Base-by-base conservation (phyloP, 805 yeast species). In the Myxozyma sirexii region DNA sequence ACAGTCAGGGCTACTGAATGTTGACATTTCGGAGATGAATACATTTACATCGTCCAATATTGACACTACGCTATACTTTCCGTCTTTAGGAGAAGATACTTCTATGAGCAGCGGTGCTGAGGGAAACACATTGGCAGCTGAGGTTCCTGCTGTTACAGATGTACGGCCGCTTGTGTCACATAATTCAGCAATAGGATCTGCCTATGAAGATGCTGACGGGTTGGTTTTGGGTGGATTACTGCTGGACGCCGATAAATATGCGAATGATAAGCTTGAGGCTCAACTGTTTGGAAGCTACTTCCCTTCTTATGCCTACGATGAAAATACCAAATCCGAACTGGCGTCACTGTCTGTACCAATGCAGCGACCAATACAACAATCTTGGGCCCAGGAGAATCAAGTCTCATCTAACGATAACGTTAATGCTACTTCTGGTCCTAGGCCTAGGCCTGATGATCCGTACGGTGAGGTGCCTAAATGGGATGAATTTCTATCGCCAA, bases 201-300 rank as follows among this genome's bases (percentile, higher is more conserved):
- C 45, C 23, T 13, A 39, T 26, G 19, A 10, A 10, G 10, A 6
- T 29, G 33, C 10, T 29, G 33, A 29, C 10, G 33, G 33, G 10
- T 10, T 29, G 6, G 10, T 29, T 6, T 29, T 29, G n/a, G 56
- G 27, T 23, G 31, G 55, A 8, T 37, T 29, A 35, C 24, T 17
- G 12, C 26, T 37, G 29, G 53, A 37, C 33, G 48, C 55, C 33
- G 50, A 52, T 31, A 56, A 76, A 54, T 88, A 88, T 67, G 79
- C 88, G 62, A 90, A 94, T 1, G 96, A 90, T 71, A 88, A 86
- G 65, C 74, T 90, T 48, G 97, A 90, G 71, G 83, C 89, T 69
- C 92, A 89, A 69, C 80, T 90, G 19, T 90, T 90, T 76, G 97
- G 97, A 0, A 76, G 88, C 41, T 85, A 87, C 64, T 70, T 89